Conservation (phyloP, 371 early-diverging fungal species). For the Apophysomyces variabilis region DNA sequence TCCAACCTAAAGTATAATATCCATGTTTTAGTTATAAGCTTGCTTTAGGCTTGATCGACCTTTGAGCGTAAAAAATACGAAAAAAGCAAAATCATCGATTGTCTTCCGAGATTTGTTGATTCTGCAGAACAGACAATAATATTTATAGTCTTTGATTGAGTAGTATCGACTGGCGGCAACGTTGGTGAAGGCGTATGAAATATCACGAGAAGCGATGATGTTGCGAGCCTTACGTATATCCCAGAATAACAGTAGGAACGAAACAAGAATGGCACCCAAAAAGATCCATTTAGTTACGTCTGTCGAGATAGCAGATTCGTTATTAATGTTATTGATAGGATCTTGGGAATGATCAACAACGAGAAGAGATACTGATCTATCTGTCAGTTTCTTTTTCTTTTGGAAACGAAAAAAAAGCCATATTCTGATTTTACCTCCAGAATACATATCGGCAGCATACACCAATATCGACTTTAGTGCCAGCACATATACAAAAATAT, state of each 20-base stretch:
- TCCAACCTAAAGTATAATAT: constrained; percentile 67
- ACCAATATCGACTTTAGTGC: constrained; percentile 79
- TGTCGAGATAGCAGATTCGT: constrained; percentile 34
- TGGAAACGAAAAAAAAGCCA: too few relatives aligned
- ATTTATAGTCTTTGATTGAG: constrained; percentile 63
- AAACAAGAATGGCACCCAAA: constrained; percentile 71
- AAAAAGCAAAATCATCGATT: constrained; percentile 79
- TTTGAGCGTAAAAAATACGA: constrained; percentile 83
- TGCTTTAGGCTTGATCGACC: constrained; percentile 42
- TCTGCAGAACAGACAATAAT: constrained; percentile 82
- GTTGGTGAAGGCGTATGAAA: constrained; percentile 79
- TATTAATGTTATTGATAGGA: neutral
- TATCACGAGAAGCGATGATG: constrained; percentile 72
- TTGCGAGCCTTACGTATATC: constrained; percentile 73
- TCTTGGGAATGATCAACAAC: constrained; percentile 16
- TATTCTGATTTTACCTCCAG: constrained; percentile 48
- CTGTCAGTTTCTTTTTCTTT: too few relatives aligned
- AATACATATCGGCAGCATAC: constrained; percentile 74
- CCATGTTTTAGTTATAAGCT: too few relatives aligned
- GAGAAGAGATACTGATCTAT: constrained; percentile 16
- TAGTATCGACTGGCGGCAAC: constrained; percentile 72
- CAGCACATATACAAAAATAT: constrained; percentile 70
- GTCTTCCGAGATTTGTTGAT: constrained; percentile 68
- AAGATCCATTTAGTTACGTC: constrained; percentile 64
- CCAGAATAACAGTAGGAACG: constrained; percentile 69